phyloP scores from a whole-genome alignment of 2,329 filamentous ascomycete genomes.

The Thelonectria blattea region DNA sequence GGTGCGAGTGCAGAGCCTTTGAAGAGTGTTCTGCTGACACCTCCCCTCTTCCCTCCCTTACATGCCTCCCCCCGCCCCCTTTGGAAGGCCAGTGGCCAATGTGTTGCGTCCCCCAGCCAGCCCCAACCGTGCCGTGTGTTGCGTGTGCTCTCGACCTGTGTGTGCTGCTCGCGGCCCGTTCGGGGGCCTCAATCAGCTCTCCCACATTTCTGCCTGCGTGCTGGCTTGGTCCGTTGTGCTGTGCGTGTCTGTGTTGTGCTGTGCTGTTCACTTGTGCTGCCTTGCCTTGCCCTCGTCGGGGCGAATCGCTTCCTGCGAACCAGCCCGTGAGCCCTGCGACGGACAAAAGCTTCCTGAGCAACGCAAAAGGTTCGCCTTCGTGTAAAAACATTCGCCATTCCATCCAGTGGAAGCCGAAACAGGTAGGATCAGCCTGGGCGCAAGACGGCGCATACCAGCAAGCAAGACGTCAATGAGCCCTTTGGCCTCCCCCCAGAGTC shows the following conservation, averaged over 20 bases:
- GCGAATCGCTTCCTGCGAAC: conserved; percentile 36
- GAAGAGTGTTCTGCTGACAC: conserved; percentile 39
- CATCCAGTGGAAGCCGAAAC: neutral
- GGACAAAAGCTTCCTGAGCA: conserved; percentile 26
- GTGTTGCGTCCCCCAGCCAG: neutral
- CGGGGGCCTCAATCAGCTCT: conserved; percentile 21
- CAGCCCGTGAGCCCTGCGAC: conserved; percentile 30
- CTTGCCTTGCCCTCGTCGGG: conserved; percentile 25
- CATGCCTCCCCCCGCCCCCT: conserved; percentile 1
- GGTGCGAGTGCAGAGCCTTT: conserved; percentile 15
- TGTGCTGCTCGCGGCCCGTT: conserved; percentile 12
- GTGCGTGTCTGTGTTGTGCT: conserved; percentile 4
- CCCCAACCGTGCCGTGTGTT: conserved; percentile 24
- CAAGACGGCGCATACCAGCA: conserved; percentile 13
- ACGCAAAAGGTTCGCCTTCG: conserved; percentile 4
- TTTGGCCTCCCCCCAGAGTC: too few species aligned
- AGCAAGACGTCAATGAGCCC: conserved; percentile 12
- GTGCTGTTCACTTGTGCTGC: neutral
- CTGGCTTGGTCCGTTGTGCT: neutral
- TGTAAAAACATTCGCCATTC: conserved; percentile 13
- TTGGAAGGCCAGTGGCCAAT: neutral
- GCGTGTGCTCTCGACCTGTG: conserved; percentile 23
- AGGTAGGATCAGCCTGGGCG: conserved; percentile 24
- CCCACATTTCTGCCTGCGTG: conserved; percentile 13
- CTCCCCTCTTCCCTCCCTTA: neutral